phyloP scores from a whole-genome alignment of 768 basidiomycete species.

The Mrakia frigida region DNA sequence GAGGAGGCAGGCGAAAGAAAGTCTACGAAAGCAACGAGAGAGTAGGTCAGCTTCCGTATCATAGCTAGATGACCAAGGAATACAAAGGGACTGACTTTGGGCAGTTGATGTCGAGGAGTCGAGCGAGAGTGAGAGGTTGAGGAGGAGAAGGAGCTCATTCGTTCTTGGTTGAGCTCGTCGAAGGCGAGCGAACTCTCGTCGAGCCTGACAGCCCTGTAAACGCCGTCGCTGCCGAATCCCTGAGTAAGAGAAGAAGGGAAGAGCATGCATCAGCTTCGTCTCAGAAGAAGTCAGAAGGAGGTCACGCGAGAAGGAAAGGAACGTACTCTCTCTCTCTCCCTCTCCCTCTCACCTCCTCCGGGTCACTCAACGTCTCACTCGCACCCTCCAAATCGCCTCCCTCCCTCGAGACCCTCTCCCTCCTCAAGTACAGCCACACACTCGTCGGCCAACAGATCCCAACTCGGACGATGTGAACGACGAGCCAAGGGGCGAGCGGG shows the following conservation, averaged over 20 bases:
- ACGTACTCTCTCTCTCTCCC: not conserved
- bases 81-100: not conserved
- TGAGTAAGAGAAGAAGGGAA: not conserved
- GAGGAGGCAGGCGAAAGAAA: constrained; percentile 10
- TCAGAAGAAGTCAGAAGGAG: not conserved
- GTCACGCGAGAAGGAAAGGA: not conserved
- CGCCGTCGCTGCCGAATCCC: too few relatives aligned
- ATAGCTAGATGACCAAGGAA: not conserved
- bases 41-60: not conserved
- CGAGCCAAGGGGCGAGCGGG: constrained; percentile 5
- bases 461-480: constrained; percentile 6
- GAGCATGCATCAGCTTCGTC: not conserved
- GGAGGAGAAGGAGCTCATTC: not conserved
- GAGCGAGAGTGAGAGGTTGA: not conserved
- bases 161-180: not conserved
- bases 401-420: not conserved
- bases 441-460: constrained; percentile 10
- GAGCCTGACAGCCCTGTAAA: not conserved
- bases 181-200: not conserved
- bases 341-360: not conserved
- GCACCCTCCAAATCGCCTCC: not conserved
- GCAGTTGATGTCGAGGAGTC: not conserved
- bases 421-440: constrained; percentile 1
- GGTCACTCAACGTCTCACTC: not conserved
- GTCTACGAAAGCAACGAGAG: not conserved